Base-by-base conservation (phyloP, 2,329 filamentous ascomycete genomes). In the Lasiodiplodia sp. region DNA sequence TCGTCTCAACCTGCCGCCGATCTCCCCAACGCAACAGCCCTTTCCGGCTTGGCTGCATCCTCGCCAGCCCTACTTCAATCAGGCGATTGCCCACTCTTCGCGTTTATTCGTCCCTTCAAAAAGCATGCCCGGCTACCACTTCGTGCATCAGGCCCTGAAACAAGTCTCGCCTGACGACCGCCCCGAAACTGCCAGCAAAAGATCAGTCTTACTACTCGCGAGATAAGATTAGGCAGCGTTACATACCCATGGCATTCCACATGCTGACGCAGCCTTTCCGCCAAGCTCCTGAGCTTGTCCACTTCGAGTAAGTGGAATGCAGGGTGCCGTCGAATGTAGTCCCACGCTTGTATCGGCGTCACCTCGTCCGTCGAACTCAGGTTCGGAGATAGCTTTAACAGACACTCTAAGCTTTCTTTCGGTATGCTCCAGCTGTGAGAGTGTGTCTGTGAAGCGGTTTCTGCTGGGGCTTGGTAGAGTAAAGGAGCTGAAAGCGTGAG, bases 281-380 rank as follows among this genome's bases (percentile, higher is more conserved):
- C 21, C 34, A 40, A 40, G 10, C 21, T 12, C 7, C n/a, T 8
- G 0, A 80, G 64, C 4, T 51, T 56, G 1, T 65, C 62, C 0
- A 73, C 51, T 4, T 73, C 73, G 8, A 79, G 38, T 12, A 31
- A 47, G 0, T 62, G 25, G 63, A 78, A 75, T 8, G 71, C 71
- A 2, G 71, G 69, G 67, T 78, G 73, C 23, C 68, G 60, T 14
- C 71, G 71, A 8, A 80, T 73, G 25, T 73, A 69, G 49, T 77
- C 72, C 78, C 78, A 79, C 3, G 76, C 78, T 66, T 81, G 79
- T 0, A 81, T 74, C 0, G 79, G 79, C 2, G 78, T 81, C 2
- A 80, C 63, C 40, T 79, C 77, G 10, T 72, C 72, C 5, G 71
- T 69, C 4, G 73, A 71, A 34, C 67, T 73, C 55, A 72, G 72